phyloP scores from a whole-genome alignment of 495 filamentous ascomycete species.

The Daldinia grandis region DNA sequence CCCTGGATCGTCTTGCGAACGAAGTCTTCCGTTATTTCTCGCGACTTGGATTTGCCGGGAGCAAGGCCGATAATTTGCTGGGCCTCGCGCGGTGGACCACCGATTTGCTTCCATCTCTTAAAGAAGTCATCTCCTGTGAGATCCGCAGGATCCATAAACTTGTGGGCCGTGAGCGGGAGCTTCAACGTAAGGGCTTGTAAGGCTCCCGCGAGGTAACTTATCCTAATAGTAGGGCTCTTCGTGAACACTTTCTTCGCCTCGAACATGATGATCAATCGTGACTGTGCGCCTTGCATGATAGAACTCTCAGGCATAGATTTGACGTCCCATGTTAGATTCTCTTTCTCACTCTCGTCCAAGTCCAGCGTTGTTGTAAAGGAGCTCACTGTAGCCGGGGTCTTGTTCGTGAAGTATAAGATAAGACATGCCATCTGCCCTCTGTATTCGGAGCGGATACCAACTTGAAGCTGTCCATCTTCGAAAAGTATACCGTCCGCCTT shows the following conservation, averaged over 20 bases:
- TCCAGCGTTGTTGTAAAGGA: conserved; percentile 95
- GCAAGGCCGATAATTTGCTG: conserved; percentile 82
- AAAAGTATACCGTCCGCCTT: conserved; percentile 86
- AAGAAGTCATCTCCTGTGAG: conserved; percentile 93
- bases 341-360: conserved; percentile 72
- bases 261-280: conserved; percentile 94
- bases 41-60: conserved; percentile 58
- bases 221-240: conserved; percentile 87
- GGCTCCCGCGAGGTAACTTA: conserved; percentile 92
- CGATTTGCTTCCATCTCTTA: conserved; percentile 98
- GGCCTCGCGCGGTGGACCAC: conserved; percentile 82
- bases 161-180: conserved; percentile 87
- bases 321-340: conserved; percentile 78
- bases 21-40: conserved; percentile 63
- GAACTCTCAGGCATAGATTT: conserved; percentile 88
- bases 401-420: conserved; percentile 95
- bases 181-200: conserved; percentile 92
- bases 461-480: conserved; percentile 92
- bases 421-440: conserved; percentile 92
- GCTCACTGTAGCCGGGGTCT: conserved; percentile 79
- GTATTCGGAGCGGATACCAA: conserved; percentile 93
- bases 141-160: conserved; percentile 93
- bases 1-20: conserved; percentile 74
- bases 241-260: conserved; percentile 83
- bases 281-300: conserved; percentile 77